phyloP scores from a whole-genome alignment of 805 yeast genomes.

The Hanseniaspora singularis region DNA sequence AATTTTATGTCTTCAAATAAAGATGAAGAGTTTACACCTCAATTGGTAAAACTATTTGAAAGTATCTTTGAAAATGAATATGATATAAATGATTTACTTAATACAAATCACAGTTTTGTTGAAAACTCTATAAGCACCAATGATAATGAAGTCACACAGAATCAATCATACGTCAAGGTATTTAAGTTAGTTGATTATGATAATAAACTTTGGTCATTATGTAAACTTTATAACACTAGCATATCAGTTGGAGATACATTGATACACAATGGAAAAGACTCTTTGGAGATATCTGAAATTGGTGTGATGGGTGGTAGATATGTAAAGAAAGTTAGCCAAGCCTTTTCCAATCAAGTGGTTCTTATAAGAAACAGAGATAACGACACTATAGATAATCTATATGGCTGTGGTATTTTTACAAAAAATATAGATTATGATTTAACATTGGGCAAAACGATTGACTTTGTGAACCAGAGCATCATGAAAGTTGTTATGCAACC shows the following conservation, averaged over 20 bases:
- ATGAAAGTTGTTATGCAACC: conserved; percentile 81
- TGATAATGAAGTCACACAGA: conserved; percentile 34
- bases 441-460: too few species aligned
- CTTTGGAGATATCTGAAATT: background rate
- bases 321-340: conserved; percentile 40
- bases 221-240: conserved; percentile 52
- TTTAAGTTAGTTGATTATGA: conserved; percentile 49
- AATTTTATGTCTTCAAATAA: conserved; percentile 21
- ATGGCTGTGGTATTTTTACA: conserved; percentile 43
- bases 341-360: conserved; percentile 57
- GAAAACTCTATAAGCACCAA: background rate
- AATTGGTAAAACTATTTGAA: conserved; percentile 44
- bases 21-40: conserved; percentile 31
- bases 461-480: conserved; percentile 42
- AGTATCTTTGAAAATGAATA: conserved; percentile 41
- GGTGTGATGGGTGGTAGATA: conserved; percentile 53
- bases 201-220: conserved; percentile 43
- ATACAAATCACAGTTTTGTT: background rate
- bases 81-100: conserved; percentile 23
- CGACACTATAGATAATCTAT: conserved; percentile 32
- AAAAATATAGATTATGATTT: conserved; percentile 19
- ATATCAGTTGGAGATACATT: conserved; percentile 33
- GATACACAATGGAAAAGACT: background rate
- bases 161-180: conserved; percentile 21
- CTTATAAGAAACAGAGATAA: conserved; percentile 53